Evolutionary conservation across 768 basidiomycete species (phyloP).

Genomic region (Boletellus ananiceps): DNA sequence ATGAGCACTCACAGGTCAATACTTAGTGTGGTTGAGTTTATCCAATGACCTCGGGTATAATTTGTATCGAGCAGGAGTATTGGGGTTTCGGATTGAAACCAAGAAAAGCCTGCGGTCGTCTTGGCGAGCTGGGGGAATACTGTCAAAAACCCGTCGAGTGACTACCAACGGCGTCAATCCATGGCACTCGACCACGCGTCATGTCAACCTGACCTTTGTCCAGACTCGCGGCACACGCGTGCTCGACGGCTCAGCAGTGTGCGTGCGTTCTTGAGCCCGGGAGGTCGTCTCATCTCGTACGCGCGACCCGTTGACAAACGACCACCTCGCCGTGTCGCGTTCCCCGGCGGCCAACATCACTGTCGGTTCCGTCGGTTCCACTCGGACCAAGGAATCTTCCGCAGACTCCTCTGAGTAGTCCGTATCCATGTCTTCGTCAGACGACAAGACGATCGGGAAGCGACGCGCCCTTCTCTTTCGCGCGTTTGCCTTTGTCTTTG

Average conservation of each 20-base stretch:
- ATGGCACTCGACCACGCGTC: not conserved
- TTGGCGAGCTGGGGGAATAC: constrained; percentile 26
- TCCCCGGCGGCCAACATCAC: not conserved
- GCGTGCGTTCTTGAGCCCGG: not conserved
- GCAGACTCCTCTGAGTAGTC: not conserved
- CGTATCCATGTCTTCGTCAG: not conserved
- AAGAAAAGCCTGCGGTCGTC: constrained; percentile 17
- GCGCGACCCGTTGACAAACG: constrained; percentile 10
- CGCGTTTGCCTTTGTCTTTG: not conserved
- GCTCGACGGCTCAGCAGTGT: not conserved
- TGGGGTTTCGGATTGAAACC: constrained; percentile 27
- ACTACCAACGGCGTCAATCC: constrained; percentile 15
- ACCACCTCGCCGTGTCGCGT: constrained; percentile 13
- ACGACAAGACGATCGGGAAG: not conserved
- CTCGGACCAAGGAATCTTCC: not conserved
- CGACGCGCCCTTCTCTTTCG: not conserved
- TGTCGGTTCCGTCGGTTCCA: not conserved
- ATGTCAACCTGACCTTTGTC: constrained; percentile 23
- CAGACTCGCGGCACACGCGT: constrained; percentile 21
- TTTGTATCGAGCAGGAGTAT: constrained; percentile 19
- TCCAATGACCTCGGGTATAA: constrained; percentile 14
- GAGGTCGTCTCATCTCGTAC: not conserved
- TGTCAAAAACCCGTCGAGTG: constrained; percentile 15
- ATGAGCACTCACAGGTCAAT: constrained; percentile 19
- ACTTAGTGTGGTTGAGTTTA: constrained; percentile 12